Conservation (phyloP, 192 early-diverging fungal species). For the Coemansia guatemalensis region DNA sequence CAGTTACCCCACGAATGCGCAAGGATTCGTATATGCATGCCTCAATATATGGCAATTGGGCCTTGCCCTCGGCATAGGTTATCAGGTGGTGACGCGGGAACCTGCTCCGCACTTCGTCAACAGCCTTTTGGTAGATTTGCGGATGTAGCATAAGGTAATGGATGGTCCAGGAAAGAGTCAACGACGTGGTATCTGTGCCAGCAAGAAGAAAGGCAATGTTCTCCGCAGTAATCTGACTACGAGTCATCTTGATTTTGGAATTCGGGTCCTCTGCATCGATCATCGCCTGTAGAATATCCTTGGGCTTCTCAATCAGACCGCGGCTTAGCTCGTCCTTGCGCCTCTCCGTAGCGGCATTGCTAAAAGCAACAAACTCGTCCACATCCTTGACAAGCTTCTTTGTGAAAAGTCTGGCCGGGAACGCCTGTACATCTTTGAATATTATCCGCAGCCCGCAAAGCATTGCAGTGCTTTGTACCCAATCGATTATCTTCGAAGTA, state of each 20-base stretch:
- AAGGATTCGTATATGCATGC: slow-evolving; percentile 49
- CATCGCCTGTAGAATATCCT: slow-evolving; percentile 45
- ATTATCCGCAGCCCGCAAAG: slow-evolving; percentile 7
- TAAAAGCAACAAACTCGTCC: slow-evolving; percentile 24
- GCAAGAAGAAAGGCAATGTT: slow-evolving; percentile 26
- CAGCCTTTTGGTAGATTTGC: slow-evolving; percentile 8
- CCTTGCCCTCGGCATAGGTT: slow-evolving; percentile 32
- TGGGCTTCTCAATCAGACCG: slow-evolving; percentile 23
- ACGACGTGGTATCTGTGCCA: slow-evolving; percentile 44
- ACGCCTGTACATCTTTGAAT: slow-evolving; percentile 1
- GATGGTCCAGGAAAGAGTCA: slow-evolving; percentile 38
- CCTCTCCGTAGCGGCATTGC: slow-evolving; percentile 4
- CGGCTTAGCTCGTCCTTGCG: slow-evolving; percentile 12
- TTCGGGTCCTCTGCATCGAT: slow-evolving; percentile 47
- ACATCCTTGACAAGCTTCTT: slow-evolving; percentile 14
- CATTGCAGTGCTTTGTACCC: slow-evolving; percentile 20
- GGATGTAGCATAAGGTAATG: slow-evolving; percentile 42
- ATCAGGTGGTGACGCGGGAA: slow-evolving; percentile 36
- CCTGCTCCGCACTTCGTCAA: slow-evolving; percentile 24
- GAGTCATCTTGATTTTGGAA: slow-evolving; percentile 32
- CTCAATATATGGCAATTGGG: slow-evolving; percentile 36
- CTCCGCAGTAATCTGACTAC: slow-evolving; percentile 29
- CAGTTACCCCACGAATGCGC: slow-evolving; percentile 29
- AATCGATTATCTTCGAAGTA: slow-evolving; percentile 19
- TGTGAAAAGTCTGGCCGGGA: slow-evolving; percentile 13